Base-by-base conservation (phyloP, 225 moss, liverwort and hornwort genomes). In the Straminergon stramineum region DNA sequence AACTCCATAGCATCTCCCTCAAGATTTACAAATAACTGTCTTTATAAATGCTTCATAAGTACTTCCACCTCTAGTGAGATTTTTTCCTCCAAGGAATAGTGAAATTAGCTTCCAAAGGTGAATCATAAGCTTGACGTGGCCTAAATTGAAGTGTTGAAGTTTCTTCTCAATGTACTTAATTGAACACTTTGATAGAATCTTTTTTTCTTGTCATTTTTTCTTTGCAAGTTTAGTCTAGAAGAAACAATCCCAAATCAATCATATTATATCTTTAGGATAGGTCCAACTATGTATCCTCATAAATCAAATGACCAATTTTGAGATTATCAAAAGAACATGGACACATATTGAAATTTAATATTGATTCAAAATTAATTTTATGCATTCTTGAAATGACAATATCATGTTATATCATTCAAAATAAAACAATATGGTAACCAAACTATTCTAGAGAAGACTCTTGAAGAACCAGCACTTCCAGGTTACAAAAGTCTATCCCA, bases 391-490 rank as follows among this genome's bases (percentile, higher is more conserved):
- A 67, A 67, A 67, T 67, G 10, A 19, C 3, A 19, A 67, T 35
- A 67, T 67, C 35, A 3, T 34, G 5, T 18, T 34, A 35, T 35
- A 19, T 67, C 10, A 35, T 67, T 19, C 19, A 35, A 66, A 19
- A 67, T 18, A 10, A 10, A 5, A 67, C 5, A 35, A 67, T 8
- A 19, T 15, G 9, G 3, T 34, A 35, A 35, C 19, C 11, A 67
- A 10, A 0, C 5, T 19, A 2, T 67, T 35, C 35, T 6, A 67
- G 10, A 18, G 19, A 34, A 67, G 6, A 19, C 35, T 66, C 34
- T 35, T 10, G 19, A 35, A 10, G 19, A 18, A 35, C 18, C 0
- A 34, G 10, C 66, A 10, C 14, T 13, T 34, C 0, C 1, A 9
- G 0, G 0, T 35, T 67, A 10, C 66, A 67, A 67, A 35, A 35